A percentile compares a stretch with the other conserved stretches of the same genome.
Conservation (phyloP, 179 eudicot genomes). For the Heliamphora ciliata region DNA sequence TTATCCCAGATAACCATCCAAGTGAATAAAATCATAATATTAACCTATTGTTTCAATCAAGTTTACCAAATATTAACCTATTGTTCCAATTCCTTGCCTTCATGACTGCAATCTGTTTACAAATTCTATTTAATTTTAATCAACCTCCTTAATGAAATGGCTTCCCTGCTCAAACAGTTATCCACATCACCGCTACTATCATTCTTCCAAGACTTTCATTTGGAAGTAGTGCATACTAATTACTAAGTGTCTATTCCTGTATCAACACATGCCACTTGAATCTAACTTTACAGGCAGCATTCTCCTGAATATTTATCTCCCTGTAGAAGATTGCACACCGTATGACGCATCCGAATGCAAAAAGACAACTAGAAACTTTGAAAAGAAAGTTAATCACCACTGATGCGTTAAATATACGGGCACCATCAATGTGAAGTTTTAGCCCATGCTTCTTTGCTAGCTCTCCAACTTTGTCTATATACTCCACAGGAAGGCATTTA, state of each 20-base stretch:
- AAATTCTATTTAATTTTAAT: no score
- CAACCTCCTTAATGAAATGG: no score
- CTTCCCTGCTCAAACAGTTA: no score
- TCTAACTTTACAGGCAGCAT: neutral
- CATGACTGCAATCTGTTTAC: neutral
- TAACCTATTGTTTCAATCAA: neutral
- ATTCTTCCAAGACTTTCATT: no score
- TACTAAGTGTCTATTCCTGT: no score
- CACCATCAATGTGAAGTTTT: conserved; percentile 96
- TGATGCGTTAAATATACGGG: conserved; percentile 90
- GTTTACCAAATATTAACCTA: neutral
- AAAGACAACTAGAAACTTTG: neutral
- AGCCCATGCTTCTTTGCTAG: conserved; percentile 74
- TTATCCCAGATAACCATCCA: no score
- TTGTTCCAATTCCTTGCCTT: neutral
- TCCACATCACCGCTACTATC: no score
- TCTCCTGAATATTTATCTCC: neutral
- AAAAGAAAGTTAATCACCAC: conserved; percentile 41
- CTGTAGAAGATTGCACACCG: neutral
- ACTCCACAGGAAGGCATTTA: conserved; percentile 75
- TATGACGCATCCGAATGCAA: conserved; percentile 5
- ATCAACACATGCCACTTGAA: neutral
- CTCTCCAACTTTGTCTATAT: conserved; percentile 83
- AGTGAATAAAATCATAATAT: no score
- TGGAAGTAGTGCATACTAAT: no score